phyloP scores from a whole-genome alignment of 2,329 filamentous ascomycete species.

The Sporothrix dimorphospora region DNA sequence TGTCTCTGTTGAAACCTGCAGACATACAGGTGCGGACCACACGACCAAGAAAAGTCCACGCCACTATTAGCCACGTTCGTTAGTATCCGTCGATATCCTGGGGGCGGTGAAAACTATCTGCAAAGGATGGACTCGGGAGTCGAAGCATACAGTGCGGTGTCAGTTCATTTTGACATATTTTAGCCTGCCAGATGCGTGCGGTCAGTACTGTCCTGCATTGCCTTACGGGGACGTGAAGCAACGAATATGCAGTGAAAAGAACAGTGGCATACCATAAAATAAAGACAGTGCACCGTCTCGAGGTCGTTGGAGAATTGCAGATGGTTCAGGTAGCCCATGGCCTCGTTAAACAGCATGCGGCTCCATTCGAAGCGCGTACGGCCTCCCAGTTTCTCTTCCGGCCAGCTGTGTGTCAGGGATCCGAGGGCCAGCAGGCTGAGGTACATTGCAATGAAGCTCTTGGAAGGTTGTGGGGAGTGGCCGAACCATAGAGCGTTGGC shows the following conservation, averaged over 20 bases:
- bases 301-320: not conserved
- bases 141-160: not conserved
- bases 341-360: not conserved
- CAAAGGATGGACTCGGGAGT: too few species aligned
- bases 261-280: not conserved
- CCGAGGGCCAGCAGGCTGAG: not conserved
- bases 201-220: not conserved
- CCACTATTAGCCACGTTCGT: not conserved
- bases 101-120: too few species aligned
- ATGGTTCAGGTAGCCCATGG: not conserved
- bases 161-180: conserved; percentile 8
- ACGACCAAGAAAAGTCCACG: not conserved
- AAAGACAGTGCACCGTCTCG: not conserved
- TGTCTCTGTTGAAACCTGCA: not conserved
- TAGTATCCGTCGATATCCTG: not conserved
- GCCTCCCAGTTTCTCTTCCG: not conserved
- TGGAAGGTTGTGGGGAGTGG: not conserved
- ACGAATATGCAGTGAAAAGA: not conserved
- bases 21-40: not conserved
- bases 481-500: not conserved
- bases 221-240: too few species aligned
- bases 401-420: not conserved
- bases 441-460: not conserved
- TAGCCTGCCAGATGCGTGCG: not conserved
- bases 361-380: not conserved